Percentiles rank a stretch among this genome's conserved stretches.
These are phyloP conservation scores for Grosmannia serpens DNA, from an alignment of 2,329 filamentous ascomycete genomes.

Conservation along the genomic window DNA sequence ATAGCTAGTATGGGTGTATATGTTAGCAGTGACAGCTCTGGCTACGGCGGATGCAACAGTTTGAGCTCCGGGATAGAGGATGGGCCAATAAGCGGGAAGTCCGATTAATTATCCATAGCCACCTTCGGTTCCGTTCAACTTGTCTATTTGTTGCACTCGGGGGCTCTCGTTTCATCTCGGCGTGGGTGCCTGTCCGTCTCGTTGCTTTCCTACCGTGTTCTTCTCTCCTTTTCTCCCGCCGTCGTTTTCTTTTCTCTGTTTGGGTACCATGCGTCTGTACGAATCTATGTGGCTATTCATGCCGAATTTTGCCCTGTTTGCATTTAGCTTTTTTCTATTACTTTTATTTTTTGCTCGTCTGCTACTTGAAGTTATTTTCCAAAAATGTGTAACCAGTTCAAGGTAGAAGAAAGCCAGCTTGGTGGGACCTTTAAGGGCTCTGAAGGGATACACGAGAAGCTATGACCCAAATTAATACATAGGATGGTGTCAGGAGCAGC, in stretches of 20 bases:
- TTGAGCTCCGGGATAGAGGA: not conserved
- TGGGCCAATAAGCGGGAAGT: not conserved
- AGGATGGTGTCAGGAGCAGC: too few species aligned
- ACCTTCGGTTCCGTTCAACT: not conserved
- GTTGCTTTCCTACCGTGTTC: constrained; percentile 4
- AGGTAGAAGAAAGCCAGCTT: not conserved
- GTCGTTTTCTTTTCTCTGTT: not conserved
- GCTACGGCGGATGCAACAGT: not conserved
- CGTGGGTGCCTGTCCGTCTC: not conserved
- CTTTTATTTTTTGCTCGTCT: not conserved
- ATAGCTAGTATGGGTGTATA: not conserved
- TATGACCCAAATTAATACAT: too few species aligned
- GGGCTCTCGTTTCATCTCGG: not conserved
- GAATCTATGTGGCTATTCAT: not conserved
- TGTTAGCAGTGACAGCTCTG: not conserved
- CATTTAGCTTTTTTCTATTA: not conserved
- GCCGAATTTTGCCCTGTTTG: not conserved
- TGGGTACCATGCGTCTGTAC: not conserved
- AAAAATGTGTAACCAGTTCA: not conserved
- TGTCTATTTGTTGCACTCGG: not conserved
- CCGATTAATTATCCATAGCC: not conserved
- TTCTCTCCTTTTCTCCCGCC: constrained; percentile 12
- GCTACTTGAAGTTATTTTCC: not conserved
- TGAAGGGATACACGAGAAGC: too few species aligned
- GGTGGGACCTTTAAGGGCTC: not conserved